These are phyloP conservation scores for Botrytis byssoidea DNA, from an alignment of 2,329 filamentous ascomycete species.

Conservation along the genomic window DNA sequence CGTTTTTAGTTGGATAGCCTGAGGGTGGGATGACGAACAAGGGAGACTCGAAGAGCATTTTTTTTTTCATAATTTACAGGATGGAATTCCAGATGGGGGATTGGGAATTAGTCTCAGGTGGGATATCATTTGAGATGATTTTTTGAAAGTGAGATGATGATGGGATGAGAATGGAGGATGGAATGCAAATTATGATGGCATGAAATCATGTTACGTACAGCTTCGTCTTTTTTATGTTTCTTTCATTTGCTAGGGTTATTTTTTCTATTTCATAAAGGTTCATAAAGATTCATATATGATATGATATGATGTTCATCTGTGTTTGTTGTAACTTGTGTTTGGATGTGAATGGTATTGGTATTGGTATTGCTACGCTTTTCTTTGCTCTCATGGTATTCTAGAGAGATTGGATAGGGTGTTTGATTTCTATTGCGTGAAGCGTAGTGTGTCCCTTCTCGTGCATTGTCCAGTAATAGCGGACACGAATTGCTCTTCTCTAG, in stretches of 20 bases:
- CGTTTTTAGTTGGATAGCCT: constrained; percentile 13
- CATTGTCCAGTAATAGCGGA: not conserved
- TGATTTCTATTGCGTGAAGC: not conserved
- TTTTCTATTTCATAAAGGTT: constrained; percentile 4
- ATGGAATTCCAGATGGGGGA: not conserved
- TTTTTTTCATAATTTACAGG: constrained; percentile 14
- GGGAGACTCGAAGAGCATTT: not conserved
- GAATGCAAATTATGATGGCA: constrained; percentile 17
- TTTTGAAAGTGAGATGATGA: constrained; percentile 6
- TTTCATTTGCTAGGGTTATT: not conserved
- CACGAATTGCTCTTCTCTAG: not conserved
- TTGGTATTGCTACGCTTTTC: not conserved
- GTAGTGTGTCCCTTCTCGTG: not conserved
- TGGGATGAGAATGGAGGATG: not conserved
- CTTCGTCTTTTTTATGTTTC: not conserved
- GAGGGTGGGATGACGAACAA: not conserved
- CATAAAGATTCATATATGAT: not conserved
- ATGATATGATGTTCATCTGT: not conserved
- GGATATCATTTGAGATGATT: constrained; percentile 12
- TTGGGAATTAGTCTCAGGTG: not conserved
- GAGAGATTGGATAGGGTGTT: not conserved
- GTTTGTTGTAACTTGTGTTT: not conserved
- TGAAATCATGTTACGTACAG: constrained; percentile 15
- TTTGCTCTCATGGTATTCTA: not conserved
- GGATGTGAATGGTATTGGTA: not conserved